phyloP scores from a whole-genome alignment of 305 asterid species.

The Striga hermonthica region DNA sequence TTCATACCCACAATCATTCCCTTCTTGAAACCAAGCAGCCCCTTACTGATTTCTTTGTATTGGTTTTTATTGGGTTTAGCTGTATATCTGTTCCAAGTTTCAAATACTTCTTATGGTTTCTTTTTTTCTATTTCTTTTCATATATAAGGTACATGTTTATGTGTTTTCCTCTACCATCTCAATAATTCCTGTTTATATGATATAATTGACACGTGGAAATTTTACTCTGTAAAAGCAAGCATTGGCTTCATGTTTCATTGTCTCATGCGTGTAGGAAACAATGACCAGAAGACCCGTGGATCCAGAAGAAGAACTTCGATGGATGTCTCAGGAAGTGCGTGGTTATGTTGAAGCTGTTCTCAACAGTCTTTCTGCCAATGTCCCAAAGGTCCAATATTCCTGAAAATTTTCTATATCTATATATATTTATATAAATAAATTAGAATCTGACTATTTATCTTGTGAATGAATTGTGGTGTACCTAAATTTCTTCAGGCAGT shows the following conservation, averaged over 20 bases:
- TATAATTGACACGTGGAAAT: background rate
- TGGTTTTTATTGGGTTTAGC: too few relatives aligned
- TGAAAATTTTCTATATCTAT: background rate
- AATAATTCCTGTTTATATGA: background rate
- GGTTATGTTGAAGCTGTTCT: slow-evolving; percentile 99
- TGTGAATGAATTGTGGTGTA: too few relatives aligned
- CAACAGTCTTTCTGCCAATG: slow-evolving; percentile 98
- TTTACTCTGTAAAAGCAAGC: background rate
- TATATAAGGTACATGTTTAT: too few relatives aligned
- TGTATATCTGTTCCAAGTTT: too few relatives aligned
- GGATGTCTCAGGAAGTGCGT: slow-evolving; percentile 99
- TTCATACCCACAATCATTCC: too few relatives aligned
- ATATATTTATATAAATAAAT: too few relatives aligned
- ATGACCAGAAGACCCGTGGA: slow-evolving; percentile 95
- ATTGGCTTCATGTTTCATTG: slow-evolving; percentile 21
- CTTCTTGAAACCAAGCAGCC: too few relatives aligned
- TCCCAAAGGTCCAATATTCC: slow-evolving; percentile 68
- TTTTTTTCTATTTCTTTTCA: background rate
- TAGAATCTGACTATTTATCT: too few relatives aligned
- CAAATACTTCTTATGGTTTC: too few relatives aligned
- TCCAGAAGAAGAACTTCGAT: slow-evolving; percentile 98
- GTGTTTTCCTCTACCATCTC: slow-evolving; percentile 1
- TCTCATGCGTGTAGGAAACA: slow-evolving; percentile 59
- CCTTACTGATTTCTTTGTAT: too few relatives aligned
- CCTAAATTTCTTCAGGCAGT: slow-evolving; percentile 57